Base-by-base conservation (phyloP, 148 eudicot species). In the Simmondsia chinensis region DNA sequence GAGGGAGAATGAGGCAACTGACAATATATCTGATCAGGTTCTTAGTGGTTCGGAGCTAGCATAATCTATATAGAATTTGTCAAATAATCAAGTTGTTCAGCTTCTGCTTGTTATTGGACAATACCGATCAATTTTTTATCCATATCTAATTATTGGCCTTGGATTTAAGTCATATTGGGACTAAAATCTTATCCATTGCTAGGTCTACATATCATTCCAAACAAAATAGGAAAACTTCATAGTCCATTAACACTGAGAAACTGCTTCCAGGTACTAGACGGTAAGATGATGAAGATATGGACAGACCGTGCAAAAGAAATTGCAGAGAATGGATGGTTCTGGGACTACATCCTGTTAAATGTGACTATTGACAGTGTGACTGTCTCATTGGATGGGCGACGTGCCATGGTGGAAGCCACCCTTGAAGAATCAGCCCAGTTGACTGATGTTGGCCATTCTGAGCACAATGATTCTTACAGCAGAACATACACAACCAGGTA, bases 211-310 rank as follows among this genome's bases (percentile, higher is more conserved):
- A n/a, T n/a, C n/a, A n/a, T n/a, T n/a, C n/a, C n/a, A n/a, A n/a
- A n/a, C n/a, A n/a, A n/a, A n/a, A n/a, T n/a, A n/a, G n/a, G n/a
- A n/a, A n/a, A n/a, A n/a, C n/a, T n/a, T n/a, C n/a, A n/a, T n/a
- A 12, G 19, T 13, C 20, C 0, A 13, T 28, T 64, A 21, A 56
- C 19, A 8, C 46, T 19, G 8, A 21, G 12, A 29, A 46, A 19
- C 22, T 28, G 53, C 33, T 63, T 30, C 9, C 65, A 87, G 96
- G 94, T 87, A 7, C 68, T 93, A 60, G 99, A 86, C 53, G 96
- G 94, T 47, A 69, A 77, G 39, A 93, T 93, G 99, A 83, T 93
- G 16, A 66, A 77, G 52, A 69, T 86, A 28, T 93, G 99, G 99
- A 69, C 45, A 0, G 87, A 86, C 6, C 93, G 83, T 28, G 89